Conservation (phyloP, 2,329 filamentous ascomycete genomes). For the Sporothrix phasma region DNA sequence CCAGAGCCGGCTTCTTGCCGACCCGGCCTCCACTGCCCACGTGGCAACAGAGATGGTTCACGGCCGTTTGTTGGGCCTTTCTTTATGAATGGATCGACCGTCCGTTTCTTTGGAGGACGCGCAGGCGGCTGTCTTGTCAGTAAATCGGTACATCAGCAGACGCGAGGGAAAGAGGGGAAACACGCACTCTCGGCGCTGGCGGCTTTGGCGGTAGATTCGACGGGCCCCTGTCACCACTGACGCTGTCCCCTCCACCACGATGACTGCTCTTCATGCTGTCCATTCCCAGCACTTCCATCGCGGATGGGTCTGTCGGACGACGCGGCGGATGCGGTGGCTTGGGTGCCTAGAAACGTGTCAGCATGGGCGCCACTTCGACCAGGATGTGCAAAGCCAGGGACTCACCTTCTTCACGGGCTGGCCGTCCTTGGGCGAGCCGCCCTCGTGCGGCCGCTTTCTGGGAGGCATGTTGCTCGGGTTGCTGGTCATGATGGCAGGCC, state of each 20-base stretch:
- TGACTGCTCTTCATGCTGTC: slow-evolving; percentile 14
- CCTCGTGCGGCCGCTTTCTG: slow-evolving; percentile 38
- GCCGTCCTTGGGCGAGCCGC: slow-evolving; percentile 19
- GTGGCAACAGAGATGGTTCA: neutral
- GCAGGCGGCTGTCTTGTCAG: slow-evolving; percentile 9
- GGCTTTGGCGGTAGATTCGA: slow-evolving; percentile 4
- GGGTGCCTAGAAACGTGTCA: neutral
- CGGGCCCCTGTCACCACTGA: neutral
- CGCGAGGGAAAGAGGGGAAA: neutral
- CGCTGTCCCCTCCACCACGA: slow-evolving; percentile 18
- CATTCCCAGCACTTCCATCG: slow-evolving; percentile 42
- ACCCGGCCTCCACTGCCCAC: neutral
- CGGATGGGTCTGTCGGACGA: slow-evolving; percentile 37
- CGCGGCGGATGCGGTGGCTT: slow-evolving; percentile 15
- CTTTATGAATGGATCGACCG: slow-evolving; percentile 37
- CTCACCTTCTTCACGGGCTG: slow-evolving; percentile 32
- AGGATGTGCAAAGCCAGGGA: neutral
- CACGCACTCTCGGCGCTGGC: slow-evolving; percentile 7
- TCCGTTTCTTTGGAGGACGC: slow-evolving; percentile 29
- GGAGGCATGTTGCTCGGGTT: slow-evolving; percentile 19
- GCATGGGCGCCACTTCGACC: neutral
- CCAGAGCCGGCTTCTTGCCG: neutral
- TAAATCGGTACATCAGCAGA: neutral
- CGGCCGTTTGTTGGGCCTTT: slow-evolving; percentile 15
- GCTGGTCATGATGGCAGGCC: slow-evolving; percentile 32